Percentiles rank a stretch among this genome's conserved stretches.
Evolutionary conservation across 1,284 basidiomycete genomes (phyloP).

Genomic region (Austroboletus olivaceoglutinosus): DNA sequence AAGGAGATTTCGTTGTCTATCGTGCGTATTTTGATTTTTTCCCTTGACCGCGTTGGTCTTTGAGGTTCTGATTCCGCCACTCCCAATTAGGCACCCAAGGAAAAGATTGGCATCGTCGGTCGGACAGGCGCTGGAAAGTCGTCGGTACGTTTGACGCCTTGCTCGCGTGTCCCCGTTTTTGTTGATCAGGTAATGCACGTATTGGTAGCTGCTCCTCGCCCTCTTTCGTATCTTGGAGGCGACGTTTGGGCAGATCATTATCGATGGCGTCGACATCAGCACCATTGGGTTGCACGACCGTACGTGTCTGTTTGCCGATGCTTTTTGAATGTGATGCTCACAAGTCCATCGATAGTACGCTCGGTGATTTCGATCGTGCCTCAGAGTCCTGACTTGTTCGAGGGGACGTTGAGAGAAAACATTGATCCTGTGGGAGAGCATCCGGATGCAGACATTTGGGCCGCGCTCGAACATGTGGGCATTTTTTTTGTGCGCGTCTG

Average conservation of each 20-base stretch:
- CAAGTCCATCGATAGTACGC: conserved; percentile 48
- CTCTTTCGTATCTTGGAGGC: conserved; percentile 86
- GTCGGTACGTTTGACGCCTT: conserved; percentile 46
- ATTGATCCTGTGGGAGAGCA: conserved; percentile 75
- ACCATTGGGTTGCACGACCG: conserved; percentile 81
- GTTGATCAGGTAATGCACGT: too few species aligned
- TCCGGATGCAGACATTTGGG: conserved; percentile 81
- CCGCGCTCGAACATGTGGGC: conserved; percentile 69
- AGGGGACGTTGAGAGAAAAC: conserved; percentile 83
- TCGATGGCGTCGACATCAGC: conserved; percentile 84
- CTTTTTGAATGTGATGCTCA: neutral
- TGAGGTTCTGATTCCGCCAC: neutral
- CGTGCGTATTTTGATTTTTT: conserved; percentile 36
- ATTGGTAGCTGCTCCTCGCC: conserved; percentile 53
- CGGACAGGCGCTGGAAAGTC: conserved; percentile 94
- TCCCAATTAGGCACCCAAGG: conserved; percentile 55
- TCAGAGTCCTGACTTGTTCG: conserved; percentile 79
- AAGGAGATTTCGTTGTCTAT: conserved; percentile 70
- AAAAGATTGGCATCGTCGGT: conserved; percentile 86
- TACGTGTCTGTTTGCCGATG: conserved; percentile 34
- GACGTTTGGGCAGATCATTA: conserved; percentile 70
- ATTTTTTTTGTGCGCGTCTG: conserved; percentile 1
- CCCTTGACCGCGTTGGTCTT: neutral
- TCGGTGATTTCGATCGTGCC: conserved; percentile 87
- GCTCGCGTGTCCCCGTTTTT: neutral